Percentiles rank a stretch among this genome's conserved stretches.
Conservation (phyloP, 164 flowering plant genomes). For the Stephania japonica region DNA sequence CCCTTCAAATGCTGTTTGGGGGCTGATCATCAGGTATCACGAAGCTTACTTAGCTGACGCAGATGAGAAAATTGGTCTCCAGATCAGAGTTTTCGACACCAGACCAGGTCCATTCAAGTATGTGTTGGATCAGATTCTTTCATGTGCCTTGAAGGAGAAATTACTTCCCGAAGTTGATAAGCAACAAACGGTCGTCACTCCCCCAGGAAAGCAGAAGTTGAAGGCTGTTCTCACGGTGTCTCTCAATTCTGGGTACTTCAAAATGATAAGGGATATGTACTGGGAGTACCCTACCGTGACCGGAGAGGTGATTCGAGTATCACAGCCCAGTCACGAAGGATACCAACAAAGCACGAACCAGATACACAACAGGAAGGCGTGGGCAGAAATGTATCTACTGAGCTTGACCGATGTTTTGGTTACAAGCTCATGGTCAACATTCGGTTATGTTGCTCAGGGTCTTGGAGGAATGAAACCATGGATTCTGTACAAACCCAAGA, state of each 20-base stretch:
- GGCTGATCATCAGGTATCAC: slow-evolving; percentile 68
- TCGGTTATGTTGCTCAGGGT: slow-evolving; percentile 89
- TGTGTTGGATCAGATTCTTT: slow-evolving; percentile 63
- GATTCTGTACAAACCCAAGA: slow-evolving; percentile 75
- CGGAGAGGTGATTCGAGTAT: slow-evolving; percentile 57
- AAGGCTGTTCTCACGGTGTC: slow-evolving; percentile 70
- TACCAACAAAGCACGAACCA: slow-evolving; percentile 56
- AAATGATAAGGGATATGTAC: slow-evolving; percentile 57
- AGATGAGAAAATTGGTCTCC: slow-evolving; percentile 71
- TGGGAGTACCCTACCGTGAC: slow-evolving; percentile 64
- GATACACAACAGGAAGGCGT: slow-evolving; percentile 69
- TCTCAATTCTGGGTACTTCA: slow-evolving; percentile 53
- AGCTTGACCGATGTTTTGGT: slow-evolving; percentile 61
- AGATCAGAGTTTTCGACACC: slow-evolving; percentile 62
- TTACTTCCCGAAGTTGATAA: slow-evolving; percentile 45
- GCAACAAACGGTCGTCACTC: slow-evolving; percentile 14
- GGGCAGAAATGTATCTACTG: slow-evolving; percentile 81
- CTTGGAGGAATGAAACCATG: slow-evolving; percentile 82
- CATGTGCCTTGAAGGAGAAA: slow-evolving; percentile 55
- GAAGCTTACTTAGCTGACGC: slow-evolving; percentile 70
- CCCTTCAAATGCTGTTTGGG: slow-evolving; percentile 79
- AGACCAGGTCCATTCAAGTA: slow-evolving; percentile 58
- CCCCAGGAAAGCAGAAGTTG: slow-evolving; percentile 21
- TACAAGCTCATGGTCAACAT: slow-evolving; percentile 87
- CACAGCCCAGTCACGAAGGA: slow-evolving; percentile 84